Evolutionary conservation across 805 yeast genomes (phyloP), one percentile per base, ranked within the genome.

Genomic region (Wickerhamiella cacticola): DNA sequence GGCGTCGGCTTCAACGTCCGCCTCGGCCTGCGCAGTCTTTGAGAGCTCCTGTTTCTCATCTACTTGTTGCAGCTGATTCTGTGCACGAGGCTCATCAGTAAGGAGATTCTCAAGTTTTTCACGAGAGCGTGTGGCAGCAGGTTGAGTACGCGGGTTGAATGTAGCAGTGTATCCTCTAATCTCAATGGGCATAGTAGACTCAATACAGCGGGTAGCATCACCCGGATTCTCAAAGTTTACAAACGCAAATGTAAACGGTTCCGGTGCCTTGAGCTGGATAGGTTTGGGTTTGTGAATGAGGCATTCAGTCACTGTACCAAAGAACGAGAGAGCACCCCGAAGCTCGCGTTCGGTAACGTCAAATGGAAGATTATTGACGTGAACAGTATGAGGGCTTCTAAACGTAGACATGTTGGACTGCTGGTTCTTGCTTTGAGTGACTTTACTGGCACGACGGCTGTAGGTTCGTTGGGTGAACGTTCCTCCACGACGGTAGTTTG

Each of bases 1-100:
- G n/a, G n/a, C n/a, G 13, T 79, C 86, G 49, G 78, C 73, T 10
- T 89, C 86, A 58, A 87, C 96, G 59, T 89, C 89, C 95, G 96
- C 55, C 12, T 18, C 10, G 13, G 38, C 23, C 5, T 34, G 38
- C 38, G 21, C 21, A 2, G 23, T 16, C 3, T 34, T n/a, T 16
- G 38, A 34, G 50, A 58, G n/a, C n/a, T n/a, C n/a, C n/a, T n/a
- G n/a, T n/a, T n/a, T n/a, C n/a, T n/a, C n/a, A n/a, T n/a, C n/a
- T n/a, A n/a, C n/a, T n/a, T n/a, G n/a, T n/a, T n/a, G n/a, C n/a
- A n/a, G n/a, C n/a, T n/a, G n/a, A n/a, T n/a, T n/a, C n/a, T n/a
- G n/a, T n/a, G n/a, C n/a, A n/a, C n/a, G n/a, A n/a, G n/a, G n/a
- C n/a, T n/a, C n/a, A n/a, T n/a, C n/a, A n/a, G n/a, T n/a, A n/a